Evolutionary conservation across 1,284 basidiomycete genomes (phyloP), one percentile per base, ranked within the genome.

Genomic region (Irpex lacteus): DNA sequence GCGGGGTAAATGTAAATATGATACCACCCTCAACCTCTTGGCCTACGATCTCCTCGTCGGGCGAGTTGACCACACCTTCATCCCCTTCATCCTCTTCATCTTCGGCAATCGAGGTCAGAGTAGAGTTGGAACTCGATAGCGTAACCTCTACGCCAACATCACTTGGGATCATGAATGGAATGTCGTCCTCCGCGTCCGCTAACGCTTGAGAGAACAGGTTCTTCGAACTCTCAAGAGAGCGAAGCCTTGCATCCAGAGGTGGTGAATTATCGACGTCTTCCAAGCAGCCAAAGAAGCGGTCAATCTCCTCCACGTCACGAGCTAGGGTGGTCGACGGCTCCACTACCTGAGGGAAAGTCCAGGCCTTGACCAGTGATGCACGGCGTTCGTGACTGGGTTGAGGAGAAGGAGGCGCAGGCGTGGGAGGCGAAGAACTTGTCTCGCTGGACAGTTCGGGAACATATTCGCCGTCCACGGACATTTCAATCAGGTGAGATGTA

Each of bases 241-340:
- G 71, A 60, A 70, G 65, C 60, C 57, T 70, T 44, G 65, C 70
- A 55, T 68, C 67, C 13, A 70, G 60, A 3, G 84, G 84, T 4
- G 81, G 78, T 15, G 81, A 81, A 58, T 81, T 77, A 67, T 86
- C 84, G 32, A 76, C 72, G 62, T 89, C 89, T 60, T 88, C 86
- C 67, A 92, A 74, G 69, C 90, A 92, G 49, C 83, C 86, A 70
- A 92, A 92, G 81, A 92, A 92, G 38, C 78, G 82, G 70, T 92
- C 90, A 34, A 86, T 78, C 57, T 84, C 81, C 38, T 79, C 78
- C 7, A 80, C 74, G 1, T 73, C 65, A 18, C 73, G 72, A 1
- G 70, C 70, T 19, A 57, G 70, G 7, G 68, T 63, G 11, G 69
- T 63, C 21, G 71, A 60, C 18, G 69, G 60, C 40, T 73, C 74